Evolutionary conservation across 1,284 basidiomycete genomes (phyloP).

Genomic region (Puccinia horiana): DNA sequence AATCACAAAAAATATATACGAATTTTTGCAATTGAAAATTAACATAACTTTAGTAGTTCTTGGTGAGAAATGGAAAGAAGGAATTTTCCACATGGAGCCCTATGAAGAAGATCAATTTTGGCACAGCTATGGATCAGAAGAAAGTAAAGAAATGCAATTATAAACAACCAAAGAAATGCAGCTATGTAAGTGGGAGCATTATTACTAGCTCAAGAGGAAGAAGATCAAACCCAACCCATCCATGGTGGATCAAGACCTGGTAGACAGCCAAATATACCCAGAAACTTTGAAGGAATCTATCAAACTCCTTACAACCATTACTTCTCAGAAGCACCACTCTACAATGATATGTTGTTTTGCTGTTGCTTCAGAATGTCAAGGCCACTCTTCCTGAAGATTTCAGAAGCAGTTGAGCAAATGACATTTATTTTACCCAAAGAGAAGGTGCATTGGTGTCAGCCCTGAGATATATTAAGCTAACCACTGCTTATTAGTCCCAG

Average conservation of each 20-base stretch:
- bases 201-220: background rate
- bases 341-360: background rate
- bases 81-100: no score
- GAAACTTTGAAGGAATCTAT: slow-evolving; percentile 1
- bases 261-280: background rate
- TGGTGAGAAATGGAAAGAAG: no score
- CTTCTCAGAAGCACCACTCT: background rate
- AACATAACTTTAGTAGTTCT: no score
- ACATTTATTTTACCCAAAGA: background rate
- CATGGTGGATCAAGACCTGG: background rate
- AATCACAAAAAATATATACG: no score
- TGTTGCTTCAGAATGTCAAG: slow-evolving; percentile 6
- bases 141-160: no score
- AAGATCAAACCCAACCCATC: background rate
- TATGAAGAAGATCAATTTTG: no score
- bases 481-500: no score
- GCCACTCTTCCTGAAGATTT: slow-evolving; percentile 9
- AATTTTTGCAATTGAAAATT: no score
- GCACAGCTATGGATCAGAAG: no score
- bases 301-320: slow-evolving; percentile 1
- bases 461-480: no score
- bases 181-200: background rate
- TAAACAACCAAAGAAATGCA: no score
- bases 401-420: slow-evolving; percentile 33
- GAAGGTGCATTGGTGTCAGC: no score